These are phyloP conservation scores for Setaria italica DNA, from an alignment of 202 grass and related monocot species.

Conservation along the genomic window DNA sequence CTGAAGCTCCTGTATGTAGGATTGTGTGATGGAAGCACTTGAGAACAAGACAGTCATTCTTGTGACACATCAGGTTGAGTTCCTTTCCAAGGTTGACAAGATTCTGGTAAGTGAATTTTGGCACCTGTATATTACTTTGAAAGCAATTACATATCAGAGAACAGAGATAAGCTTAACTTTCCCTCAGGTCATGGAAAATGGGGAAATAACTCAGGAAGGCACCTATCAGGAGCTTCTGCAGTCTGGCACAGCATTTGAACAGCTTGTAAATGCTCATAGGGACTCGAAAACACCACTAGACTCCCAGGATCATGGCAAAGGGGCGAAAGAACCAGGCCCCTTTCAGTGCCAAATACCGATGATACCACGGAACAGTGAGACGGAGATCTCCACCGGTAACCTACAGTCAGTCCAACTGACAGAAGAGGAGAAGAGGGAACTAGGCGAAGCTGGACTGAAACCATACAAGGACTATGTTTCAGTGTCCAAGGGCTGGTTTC, in stretches of 20 bases:
- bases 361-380: constrained; percentile 53
- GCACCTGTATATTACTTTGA: constrained; percentile 1
- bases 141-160: not conserved
- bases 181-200: constrained; percentile 83
- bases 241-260: constrained; percentile 70
- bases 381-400: constrained; percentile 42
- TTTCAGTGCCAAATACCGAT: constrained; percentile 26
- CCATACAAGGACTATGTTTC: constrained; percentile 76
- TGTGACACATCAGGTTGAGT: constrained; percentile 95
- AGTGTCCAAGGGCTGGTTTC: constrained; percentile 54
- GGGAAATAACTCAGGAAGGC: constrained; percentile 75
- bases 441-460: constrained; percentile 72
- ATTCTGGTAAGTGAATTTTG: constrained; percentile 75
- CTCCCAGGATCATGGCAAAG: constrained; percentile 29
- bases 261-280: constrained; percentile 76
- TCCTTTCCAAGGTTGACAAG: constrained; percentile 75
- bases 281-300: constrained; percentile 57
- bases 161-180: not conserved
- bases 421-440: constrained; percentile 70
- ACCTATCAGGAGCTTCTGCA: constrained; percentile 71
- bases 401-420: constrained; percentile 59
- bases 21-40: constrained; percentile 82
- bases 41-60: constrained; percentile 86
- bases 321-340: not conserved
- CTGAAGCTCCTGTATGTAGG: constrained; percentile 42